Evolutionary conservation across 805 yeast genomes (phyloP), one percentile per base, ranked within the genome.

Genomic region (Brettanomyces custersianus): DNA sequence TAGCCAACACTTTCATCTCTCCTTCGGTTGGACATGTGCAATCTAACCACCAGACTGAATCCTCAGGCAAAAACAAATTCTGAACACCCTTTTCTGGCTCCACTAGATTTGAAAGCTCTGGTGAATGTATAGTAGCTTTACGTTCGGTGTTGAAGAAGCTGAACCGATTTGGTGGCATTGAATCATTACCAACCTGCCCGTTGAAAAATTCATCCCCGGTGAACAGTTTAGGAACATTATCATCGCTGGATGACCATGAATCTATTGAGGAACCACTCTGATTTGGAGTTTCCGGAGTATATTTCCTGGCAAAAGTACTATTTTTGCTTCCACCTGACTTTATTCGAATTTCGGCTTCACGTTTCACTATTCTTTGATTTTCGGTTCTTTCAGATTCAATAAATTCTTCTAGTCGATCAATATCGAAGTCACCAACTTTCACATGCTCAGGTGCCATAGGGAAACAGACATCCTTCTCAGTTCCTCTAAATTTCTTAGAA

Each of bases 391-490:
- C 77, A 37, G 74, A 80, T 37, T 66, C 65, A 31, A 81, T 75
- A 51, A 80, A 85, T 46, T 81, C 90, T 40, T 85, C 95, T 45
- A 90, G 72, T 51, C 87, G 96, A 50, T 77, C 86, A 49, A 90
- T 84, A 59, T 90, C 95, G 45, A 92, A 84, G 13, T 95, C 96
- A 41, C 77, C 77, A 5, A 57, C 45, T 33, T 73, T 64, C 9
- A 67, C 64, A 38, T 70, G 74, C 41, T 79, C 80, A 4, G 82
- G 77, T 33, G 75, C 63, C 85, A 86, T 80, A 2, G 97, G 97
- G 60, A 88, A 88, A 66, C 97, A 92, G 30, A 90, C 98, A 70
- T 90, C 97, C 54, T 86, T 96, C 51, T 90, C 97, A 0, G 95
- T 86, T 52, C 87, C 96, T 48, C 84, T 94, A 4, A 88, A 78